Conservation (phyloP, 2,329 filamentous ascomycete genomes). For the Chaetomiaceae sp. region DNA sequence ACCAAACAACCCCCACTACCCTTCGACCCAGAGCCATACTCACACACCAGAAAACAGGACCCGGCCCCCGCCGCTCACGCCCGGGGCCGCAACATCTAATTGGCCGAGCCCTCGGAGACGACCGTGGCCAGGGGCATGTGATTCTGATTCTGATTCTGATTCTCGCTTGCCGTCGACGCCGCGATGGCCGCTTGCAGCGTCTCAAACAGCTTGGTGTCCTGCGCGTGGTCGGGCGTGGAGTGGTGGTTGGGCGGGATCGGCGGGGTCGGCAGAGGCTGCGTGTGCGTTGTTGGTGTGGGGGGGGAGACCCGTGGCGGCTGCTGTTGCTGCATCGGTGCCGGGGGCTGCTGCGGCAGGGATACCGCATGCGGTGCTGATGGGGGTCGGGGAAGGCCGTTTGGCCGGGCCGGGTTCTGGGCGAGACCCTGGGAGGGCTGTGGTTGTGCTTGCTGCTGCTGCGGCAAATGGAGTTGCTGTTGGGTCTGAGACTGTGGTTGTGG, state of each 20-base stretch:
- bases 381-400: background rate
- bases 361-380: background rate
- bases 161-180: background rate
- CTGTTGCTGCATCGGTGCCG: background rate
- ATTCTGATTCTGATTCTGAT: background rate
- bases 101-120: background rate
- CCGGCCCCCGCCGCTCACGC: too few species aligned
- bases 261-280: conserved; percentile 8
- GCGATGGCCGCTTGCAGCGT: conserved; percentile 18
- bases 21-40: background rate
- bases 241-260: conserved; percentile 22
- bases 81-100: too few species aligned
- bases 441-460: too few species aligned
- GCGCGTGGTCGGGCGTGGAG: conserved; percentile 17
- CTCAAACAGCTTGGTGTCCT: conserved; percentile 15
- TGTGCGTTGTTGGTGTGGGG: background rate
- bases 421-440: too few species aligned
- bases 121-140: background rate
- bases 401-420: background rate
- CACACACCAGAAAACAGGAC: too few species aligned
- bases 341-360: background rate
- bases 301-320: background rate
- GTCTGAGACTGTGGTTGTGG: conserved; percentile 10
- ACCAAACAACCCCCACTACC: background rate
- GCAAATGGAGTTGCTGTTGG: background rate